phyloP scores from a whole-genome alignment of 2,329 filamentous ascomycete genomes.

The Talaromyces verruculosus region DNA sequence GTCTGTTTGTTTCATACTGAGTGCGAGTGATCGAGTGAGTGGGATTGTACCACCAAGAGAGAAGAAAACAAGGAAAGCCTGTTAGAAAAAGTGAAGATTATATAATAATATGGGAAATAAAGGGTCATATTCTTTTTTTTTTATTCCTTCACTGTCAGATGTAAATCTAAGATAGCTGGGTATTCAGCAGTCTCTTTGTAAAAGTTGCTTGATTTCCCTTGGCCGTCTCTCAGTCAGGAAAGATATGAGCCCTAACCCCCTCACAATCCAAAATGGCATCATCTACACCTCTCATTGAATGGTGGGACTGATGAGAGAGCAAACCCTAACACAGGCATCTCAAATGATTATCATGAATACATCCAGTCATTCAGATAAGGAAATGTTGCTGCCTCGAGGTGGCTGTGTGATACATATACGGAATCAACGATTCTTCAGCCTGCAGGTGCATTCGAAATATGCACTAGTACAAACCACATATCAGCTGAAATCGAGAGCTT shows the following conservation, averaged over 20 bases:
- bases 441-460: not conserved
- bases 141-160: not conserved
- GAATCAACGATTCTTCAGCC: not conserved
- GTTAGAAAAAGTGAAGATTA: slow-evolving; percentile 9
- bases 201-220: not conserved
- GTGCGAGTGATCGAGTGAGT: not conserved
- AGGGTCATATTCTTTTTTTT: not conserved
- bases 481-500: not conserved
- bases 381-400: not conserved
- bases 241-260: not conserved
- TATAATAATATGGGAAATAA: slow-evolving; percentile 12
- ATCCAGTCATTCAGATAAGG: not conserved
- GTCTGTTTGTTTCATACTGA: not conserved
- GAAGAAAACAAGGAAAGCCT: slow-evolving; percentile 9
- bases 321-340: not conserved
- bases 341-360: not conserved
- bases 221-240: not conserved
- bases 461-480: not conserved
- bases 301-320: not conserved
- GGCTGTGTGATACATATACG: not conserved
- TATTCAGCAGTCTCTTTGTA: not conserved
- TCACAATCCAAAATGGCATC: not conserved
- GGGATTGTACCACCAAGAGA: slow-evolving; percentile 2
- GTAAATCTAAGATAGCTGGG: not conserved
- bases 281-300: not conserved